Conservation (phyloP, 1,139 yeast genomes). For the Groenewaldozyma sp. region DNA sequence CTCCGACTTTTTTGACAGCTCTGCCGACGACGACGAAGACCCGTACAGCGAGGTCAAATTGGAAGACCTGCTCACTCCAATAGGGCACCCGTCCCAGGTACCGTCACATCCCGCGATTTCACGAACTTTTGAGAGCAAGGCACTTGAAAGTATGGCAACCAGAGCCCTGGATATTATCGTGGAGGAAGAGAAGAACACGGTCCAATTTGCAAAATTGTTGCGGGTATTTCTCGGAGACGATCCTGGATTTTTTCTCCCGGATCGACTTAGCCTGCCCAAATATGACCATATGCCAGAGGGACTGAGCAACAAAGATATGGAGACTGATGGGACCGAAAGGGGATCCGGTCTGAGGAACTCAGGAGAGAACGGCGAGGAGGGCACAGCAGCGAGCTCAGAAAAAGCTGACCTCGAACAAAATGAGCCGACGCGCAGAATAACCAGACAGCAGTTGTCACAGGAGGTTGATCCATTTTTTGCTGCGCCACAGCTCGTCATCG, state of each 20-base stretch:
- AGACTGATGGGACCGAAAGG: slow-evolving; percentile 15
- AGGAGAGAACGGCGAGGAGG: background rate
- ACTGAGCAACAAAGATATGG: slow-evolving; percentile 13
- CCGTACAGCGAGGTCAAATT: slow-evolving; percentile 37
- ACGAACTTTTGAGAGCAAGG: slow-evolving; percentile 49
- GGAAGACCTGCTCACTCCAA: slow-evolving; percentile 61
- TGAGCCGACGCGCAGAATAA: slow-evolving; percentile 26
- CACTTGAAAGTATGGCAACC: slow-evolving; percentile 47
- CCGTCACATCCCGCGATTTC: slow-evolving; percentile 62
- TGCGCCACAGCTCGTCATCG: slow-evolving; percentile 42
- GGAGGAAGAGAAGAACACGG: slow-evolving; percentile 67
- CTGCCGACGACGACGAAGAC: slow-evolving; percentile 31
- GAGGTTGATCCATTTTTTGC: slow-evolving; percentile 57
- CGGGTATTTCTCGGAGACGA: slow-evolving; percentile 83
- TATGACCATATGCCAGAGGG: slow-evolving; percentile 50
- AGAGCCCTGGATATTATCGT: slow-evolving; percentile 72
- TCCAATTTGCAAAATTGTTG: slow-evolving; percentile 59
- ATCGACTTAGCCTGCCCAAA: slow-evolving; percentile 53
- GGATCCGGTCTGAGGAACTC: too few species aligned
- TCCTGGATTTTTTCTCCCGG: slow-evolving; percentile 49
- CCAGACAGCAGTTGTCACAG: slow-evolving; percentile 27
- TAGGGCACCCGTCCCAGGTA: slow-evolving; percentile 72
- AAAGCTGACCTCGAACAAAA: background rate
- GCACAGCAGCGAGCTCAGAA: background rate
- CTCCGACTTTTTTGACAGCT: slow-evolving; percentile 16